Conservation (phyloP, 352 stramenopile species). For the Phytophthora multivora region DNA sequence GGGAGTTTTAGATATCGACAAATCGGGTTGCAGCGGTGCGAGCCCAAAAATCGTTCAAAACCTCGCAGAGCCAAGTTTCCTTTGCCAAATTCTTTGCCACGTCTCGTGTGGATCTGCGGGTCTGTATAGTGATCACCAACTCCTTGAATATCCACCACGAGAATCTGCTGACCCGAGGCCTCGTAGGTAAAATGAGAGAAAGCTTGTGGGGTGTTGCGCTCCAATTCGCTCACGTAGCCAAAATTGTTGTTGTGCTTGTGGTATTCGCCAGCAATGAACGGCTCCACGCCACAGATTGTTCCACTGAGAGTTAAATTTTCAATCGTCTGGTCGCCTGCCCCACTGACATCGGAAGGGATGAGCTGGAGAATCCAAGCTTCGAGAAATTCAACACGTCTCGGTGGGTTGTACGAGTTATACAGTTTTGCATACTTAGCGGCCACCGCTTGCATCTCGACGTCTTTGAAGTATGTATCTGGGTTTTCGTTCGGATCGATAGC, state of each 20-base stretch:
- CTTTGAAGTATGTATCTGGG: constrained; percentile 83
- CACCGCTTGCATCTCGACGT: constrained; percentile 87
- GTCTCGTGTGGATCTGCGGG: constrained; percentile 90
- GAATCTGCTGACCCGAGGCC: constrained; percentile 86
- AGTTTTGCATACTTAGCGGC: constrained; percentile 77
- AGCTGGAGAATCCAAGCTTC: constrained; percentile 80
- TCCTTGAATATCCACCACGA: constrained; percentile 96
- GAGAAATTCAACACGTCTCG: constrained; percentile 74
- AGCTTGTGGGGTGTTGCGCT: constrained; percentile 82
- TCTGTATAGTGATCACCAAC: constrained; percentile 96
- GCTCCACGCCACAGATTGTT: constrained; percentile 79
- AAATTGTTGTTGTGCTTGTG: constrained; percentile 90
- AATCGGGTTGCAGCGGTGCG: constrained; percentile 84
- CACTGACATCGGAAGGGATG: constrained; percentile 37
- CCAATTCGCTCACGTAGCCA: constrained; percentile 77
- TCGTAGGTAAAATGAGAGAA: constrained; percentile 95
- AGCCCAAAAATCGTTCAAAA: constrained; percentile 75
- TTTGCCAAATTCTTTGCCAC: constrained; percentile 86
- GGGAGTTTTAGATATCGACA: constrained; percentile 78
- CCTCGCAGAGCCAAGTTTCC: constrained; percentile 73
- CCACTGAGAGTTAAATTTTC: constrained; percentile 64
- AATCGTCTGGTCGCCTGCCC: constrained; percentile 24
- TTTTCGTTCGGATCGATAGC: constrained; percentile 81
- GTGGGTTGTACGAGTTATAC: constrained; percentile 87
- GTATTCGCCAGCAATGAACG: constrained; percentile 81